Base-by-base conservation (phyloP, 1,139 yeast species). In the Torulaspora pretoriensis region DNA sequence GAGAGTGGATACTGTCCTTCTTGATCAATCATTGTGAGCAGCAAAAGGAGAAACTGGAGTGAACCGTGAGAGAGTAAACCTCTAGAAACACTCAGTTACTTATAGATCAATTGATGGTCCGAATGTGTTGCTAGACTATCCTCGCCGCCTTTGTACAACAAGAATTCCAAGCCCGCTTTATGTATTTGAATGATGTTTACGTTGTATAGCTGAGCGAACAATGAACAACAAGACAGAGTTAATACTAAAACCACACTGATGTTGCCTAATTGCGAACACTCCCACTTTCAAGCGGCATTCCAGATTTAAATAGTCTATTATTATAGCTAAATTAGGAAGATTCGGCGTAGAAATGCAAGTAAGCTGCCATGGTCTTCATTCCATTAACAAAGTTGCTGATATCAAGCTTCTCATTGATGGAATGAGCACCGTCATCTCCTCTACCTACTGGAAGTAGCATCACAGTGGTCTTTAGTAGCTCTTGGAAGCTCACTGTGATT, bases 381-480 rank as follows among this genome's bases (percentile, higher is more conserved):
- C 99, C 99, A 64, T 87, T 85, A 57, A 92, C 81, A 69, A 87
- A 94, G 74, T 94, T 94, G 55, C 85, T 71, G 43, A 88, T 73
- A 65, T 94, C 85, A 62, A 94, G 72, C 73, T 94, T 94, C 70
- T 94, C 99, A 64, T 92, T 92, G 61, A 92, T 88, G 24, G 97
- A 88, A 68, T 94, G 99, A 41, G 99, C 98, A 57, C 98, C 98
- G 61, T 94, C 99, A 65, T 92, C 97, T 59, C 97, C 98, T 70
- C 95, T 83, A 56, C 98, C 98, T 86, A 92, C 86, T 54, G 98
- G 98, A 59, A 92, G 77, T 62, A 92, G 74, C 54, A 92, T 75
- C 28, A 90, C 97, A 55, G 82, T 83, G 32, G 95, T 85, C 59
- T 85, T 82, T 62, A 92, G 77, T 63, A 82, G 81, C 60, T 88